A percentile compares a stretch with the other conserved stretches of the same genome.
phyloP scores from a whole-genome alignment of 768 basidiomycete species.

The Dendrothele bispora region DNA sequence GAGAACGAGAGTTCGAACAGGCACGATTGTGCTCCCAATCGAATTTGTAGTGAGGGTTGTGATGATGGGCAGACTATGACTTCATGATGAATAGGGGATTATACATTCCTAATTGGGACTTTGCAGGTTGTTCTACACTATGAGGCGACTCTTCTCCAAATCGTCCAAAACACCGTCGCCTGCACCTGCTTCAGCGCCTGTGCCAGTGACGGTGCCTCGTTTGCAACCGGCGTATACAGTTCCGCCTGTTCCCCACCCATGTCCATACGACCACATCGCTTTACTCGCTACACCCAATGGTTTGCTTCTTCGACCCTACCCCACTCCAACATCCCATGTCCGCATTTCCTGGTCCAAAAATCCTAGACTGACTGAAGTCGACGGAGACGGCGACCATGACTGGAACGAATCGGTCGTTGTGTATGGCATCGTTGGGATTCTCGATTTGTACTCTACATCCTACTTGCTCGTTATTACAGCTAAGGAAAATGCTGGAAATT shows the following conservation, averaged over 20 bases:
- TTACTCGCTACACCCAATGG: constrained; percentile 59
- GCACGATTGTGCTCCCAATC: too few species aligned
- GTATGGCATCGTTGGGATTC: constrained; percentile 74
- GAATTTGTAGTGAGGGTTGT: too few species aligned
- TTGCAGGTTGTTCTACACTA: constrained; percentile 15
- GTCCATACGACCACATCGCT: constrained; percentile 69
- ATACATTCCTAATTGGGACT: constrained; percentile 6
- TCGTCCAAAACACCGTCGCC: constrained; percentile 13
- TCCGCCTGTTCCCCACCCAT: constrained; percentile 74
- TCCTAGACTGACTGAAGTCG: constrained; percentile 52
- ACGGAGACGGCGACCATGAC: constrained; percentile 34
- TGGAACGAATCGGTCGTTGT: constrained; percentile 62
- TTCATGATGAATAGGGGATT: too few species aligned
- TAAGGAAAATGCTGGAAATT: constrained; percentile 58
- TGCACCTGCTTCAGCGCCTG: constrained; percentile 11
- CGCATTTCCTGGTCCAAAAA: constrained; percentile 63
- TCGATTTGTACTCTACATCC: constrained; percentile 74
- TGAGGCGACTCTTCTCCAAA: constrained; percentile 45
- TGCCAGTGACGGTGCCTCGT: constrained; percentile 24
- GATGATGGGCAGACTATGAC: too few species aligned
- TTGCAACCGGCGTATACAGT: constrained; percentile 66
- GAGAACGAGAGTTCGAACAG: too few species aligned
- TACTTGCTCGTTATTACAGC: constrained; percentile 75
- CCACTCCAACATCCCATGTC: constrained; percentile 40
- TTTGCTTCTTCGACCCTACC: constrained; percentile 65